phyloP scores from a whole-genome alignment of 371 early-diverging fungal species.

The Rhizopus microsporus region DNA sequence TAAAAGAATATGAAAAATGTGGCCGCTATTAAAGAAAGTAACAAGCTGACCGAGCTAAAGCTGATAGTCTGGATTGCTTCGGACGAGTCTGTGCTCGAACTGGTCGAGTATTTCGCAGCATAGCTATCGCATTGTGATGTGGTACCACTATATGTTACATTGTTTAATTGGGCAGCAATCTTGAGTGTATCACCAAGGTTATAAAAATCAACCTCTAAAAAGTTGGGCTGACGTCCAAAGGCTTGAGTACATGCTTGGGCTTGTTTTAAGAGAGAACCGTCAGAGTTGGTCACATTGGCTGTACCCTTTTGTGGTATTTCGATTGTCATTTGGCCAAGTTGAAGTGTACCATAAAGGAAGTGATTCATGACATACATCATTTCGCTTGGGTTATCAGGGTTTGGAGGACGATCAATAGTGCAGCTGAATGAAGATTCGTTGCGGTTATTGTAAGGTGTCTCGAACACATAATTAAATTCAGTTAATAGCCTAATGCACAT shows the following conservation, averaged over 20 bases:
- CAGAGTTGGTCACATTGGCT: slow-evolving; percentile 53
- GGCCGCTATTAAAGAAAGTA: slow-evolving; percentile 17
- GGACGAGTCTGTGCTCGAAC: slow-evolving; percentile 6
- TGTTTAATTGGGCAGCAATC: slow-evolving; percentile 64
- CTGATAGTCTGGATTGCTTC: slow-evolving; percentile 12
- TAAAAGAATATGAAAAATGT: slow-evolving; percentile 22
- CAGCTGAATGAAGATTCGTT: slow-evolving; percentile 47
- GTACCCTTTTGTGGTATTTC: slow-evolving; percentile 55
- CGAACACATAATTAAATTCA: slow-evolving; percentile 59
- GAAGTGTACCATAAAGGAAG: slow-evolving; percentile 50
- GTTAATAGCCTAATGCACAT: slow-evolving; percentile 45
- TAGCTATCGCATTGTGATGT: slow-evolving; percentile 23
- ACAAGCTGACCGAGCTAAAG: slow-evolving; percentile 11
- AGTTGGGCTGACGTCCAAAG: slow-evolving; percentile 65
- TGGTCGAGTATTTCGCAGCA: slow-evolving; percentile 3
- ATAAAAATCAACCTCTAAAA: slow-evolving; percentile 77
- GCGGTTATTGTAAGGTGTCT: slow-evolving; percentile 56
- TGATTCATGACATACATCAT: slow-evolving; percentile 67
- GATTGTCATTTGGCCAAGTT: slow-evolving; percentile 28
- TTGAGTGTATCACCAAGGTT: slow-evolving; percentile 59
- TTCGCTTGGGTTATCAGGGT: slow-evolving; percentile 27
- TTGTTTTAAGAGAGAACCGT: slow-evolving; percentile 40
- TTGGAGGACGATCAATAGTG: slow-evolving; percentile 55
- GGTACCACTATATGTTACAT: slow-evolving; percentile 50
- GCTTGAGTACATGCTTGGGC: slow-evolving; percentile 45